Base-by-base conservation (phyloP, 2,329 filamentous ascomycete species). In the Colletotrichum sp. region DNA sequence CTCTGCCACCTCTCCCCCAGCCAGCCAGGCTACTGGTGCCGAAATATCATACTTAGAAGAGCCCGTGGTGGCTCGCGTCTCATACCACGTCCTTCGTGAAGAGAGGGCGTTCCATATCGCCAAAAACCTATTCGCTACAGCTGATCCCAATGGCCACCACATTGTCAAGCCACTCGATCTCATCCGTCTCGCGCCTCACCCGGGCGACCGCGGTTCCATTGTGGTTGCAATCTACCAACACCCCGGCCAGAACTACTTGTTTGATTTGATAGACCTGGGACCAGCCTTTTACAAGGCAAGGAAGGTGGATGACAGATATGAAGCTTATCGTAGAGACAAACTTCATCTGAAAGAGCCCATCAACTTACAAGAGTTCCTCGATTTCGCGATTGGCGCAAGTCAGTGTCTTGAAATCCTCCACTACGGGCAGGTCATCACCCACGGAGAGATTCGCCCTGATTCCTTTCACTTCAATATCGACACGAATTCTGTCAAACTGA, bases 331-430 rank as follows among this genome's bases (percentile, higher is more conserved):
- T 44, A 87, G 85, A 52, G 82, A 87, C 49, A 83, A 88, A n/a
- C 87, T 88, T 49, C 85, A 84, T 3, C 87, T 92, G 2, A 88
- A 88, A 21, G 88, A 90, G 21, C 90, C 92, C 49, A 92, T 97
- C 59, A 92, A 93, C 62, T 87, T 98, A 8, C 89, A 94, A 63
- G 89, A 92, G 18, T 98, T 98, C 81, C 89, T 99, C 32, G 94
- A 98, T 81, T 98, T 98, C 82, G 96, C 96, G 34, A 95, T 98
- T 75, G 96, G 96, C 28, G 95, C 96, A 2, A 92, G 94, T 8
- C 92, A 98, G 83, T 98, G 95, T 81, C 86, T 98, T 64, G 96
- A 98, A 84, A 92, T 98, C 63, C 87, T 99, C n/a, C 96, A 99
- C 81, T 96, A 98, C 84, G 93, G 94, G 10, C 92, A 96, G 74